phyloP scores from a whole-genome alignment of 2,329 filamentous ascomycete genomes.

The Scedosporium minutisporum region DNA sequence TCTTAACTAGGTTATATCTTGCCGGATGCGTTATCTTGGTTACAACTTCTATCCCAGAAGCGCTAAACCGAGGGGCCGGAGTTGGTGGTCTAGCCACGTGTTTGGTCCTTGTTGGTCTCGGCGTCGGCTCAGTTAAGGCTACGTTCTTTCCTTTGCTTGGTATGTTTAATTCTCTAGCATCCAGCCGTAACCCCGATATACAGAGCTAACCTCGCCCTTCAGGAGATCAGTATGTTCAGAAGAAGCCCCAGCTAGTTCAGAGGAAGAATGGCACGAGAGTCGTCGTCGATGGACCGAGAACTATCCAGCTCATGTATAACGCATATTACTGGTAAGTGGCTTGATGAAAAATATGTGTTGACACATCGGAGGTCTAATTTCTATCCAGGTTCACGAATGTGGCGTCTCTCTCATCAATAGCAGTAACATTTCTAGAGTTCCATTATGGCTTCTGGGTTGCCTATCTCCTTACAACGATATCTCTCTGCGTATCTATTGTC shows the following conservation, averaged over 20 bases:
- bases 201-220: conserved; percentile 14
- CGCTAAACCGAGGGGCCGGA: conserved; percentile 3
- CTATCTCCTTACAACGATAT: conserved; percentile 55
- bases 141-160: conserved; percentile 61
- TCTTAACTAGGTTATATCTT: not conserved
- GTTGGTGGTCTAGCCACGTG: conserved; percentile 3
- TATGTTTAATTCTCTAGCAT: conserved; percentile 45
- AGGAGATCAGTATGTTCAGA: not conserved
- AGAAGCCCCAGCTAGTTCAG: not conserved
- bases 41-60: conserved; percentile 14
- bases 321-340: conserved; percentile 46
- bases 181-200: conserved; percentile 20
- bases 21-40: conserved; percentile 32
- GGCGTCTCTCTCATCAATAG: conserved; percentile 55
- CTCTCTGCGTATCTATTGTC: conserved; percentile 53
- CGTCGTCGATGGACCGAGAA: conserved; percentile 55
- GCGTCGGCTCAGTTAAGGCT: conserved; percentile 66
- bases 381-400: conserved; percentile 54
- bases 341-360: not conserved
- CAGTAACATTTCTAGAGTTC: conserved; percentile 62
- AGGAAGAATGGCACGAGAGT: conserved; percentile 46
- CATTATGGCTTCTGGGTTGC: conserved; percentile 70
- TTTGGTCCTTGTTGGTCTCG: conserved; percentile 37
- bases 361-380: not conserved
- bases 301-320: conserved; percentile 53